Conservation (phyloP, 768 basidiomycete genomes). For the Tricholoma hemisulphureum region DNA sequence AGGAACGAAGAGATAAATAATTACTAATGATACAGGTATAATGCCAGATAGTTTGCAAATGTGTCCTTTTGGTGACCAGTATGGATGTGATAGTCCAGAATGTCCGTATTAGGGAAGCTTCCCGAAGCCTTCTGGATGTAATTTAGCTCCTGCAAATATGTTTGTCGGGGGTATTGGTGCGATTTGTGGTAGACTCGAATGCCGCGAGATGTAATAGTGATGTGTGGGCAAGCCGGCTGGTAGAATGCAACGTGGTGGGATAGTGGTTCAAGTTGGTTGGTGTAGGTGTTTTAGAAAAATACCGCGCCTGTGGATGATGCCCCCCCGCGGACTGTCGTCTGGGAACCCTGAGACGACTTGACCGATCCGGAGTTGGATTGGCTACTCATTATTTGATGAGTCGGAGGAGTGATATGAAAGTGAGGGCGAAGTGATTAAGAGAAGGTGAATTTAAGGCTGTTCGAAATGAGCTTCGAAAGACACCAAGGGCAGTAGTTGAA, state of each 20-base stretch:
- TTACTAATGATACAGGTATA: slow-evolving; percentile 29
- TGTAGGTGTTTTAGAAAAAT: slow-evolving; percentile 50
- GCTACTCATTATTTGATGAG: slow-evolving; percentile 36
- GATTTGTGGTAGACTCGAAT: slow-evolving; percentile 8
- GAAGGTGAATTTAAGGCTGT: slow-evolving; percentile 7
- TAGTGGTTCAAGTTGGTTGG: background rate
- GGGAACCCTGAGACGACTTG: slow-evolving; percentile 34
- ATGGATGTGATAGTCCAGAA: slow-evolving; percentile 17
- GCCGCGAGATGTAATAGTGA: slow-evolving; percentile 7
- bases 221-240: slow-evolving; percentile 5
- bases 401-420: slow-evolving; percentile 8
- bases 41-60: slow-evolving; percentile 1
- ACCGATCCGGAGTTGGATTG: slow-evolving; percentile 39
- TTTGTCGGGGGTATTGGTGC: slow-evolving; percentile 4
- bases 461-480: slow-evolving; percentile 4
- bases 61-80: slow-evolving; percentile 29
- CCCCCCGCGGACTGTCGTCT: slow-evolving; percentile 46
- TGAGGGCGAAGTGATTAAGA: slow-evolving; percentile 4
- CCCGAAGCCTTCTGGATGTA: background rate
- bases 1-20: slow-evolving; percentile 2
- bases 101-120: slow-evolving; percentile 14
- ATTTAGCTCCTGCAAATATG: background rate
- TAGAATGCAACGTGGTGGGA: too few species aligned
- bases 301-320: slow-evolving; percentile 53
- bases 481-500: slow-evolving; percentile 17